A percentile compares a stretch with the other conserved stretches of the same genome.
Evolutionary conservation across 495 filamentous ascomycete genomes (phyloP).

Genomic region (Copromyces sp.): DNA sequence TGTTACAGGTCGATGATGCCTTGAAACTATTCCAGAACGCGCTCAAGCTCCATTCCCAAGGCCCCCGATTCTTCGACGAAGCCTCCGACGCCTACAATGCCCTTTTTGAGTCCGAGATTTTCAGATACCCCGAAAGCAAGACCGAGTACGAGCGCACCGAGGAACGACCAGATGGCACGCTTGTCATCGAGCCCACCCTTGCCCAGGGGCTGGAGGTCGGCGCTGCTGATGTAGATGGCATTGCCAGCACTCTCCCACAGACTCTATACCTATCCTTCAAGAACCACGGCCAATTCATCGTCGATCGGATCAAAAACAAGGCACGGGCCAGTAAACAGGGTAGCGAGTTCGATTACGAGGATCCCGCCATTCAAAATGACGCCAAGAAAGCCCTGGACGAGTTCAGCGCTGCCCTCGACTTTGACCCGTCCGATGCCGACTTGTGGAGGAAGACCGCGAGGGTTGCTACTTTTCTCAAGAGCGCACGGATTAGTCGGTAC

Average conservation of each 20-base stretch:
- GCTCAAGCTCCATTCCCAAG: conserved; percentile 84
- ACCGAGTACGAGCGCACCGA: conserved; percentile 65
- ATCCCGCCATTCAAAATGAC: conserved; percentile 30
- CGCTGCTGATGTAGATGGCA: conserved; percentile 49
- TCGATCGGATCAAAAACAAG: conserved; percentile 55
- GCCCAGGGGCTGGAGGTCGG: conserved; percentile 30
- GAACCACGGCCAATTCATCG: conserved; percentile 80
- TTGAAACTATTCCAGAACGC: conserved; percentile 91
- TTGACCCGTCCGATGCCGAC: conserved; percentile 85
- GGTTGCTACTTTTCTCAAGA: conserved; percentile 64
- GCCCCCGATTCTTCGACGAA: conserved; percentile 61
- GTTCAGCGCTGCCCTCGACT: conserved; percentile 69
- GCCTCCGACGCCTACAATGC: conserved; percentile 74
- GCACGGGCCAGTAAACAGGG: conserved; percentile 28
- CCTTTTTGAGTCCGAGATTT: conserved; percentile 87
- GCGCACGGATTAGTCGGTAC: conserved; percentile 67
- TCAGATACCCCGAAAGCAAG: conserved; percentile 74
- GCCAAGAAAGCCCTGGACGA: conserved; percentile 43
- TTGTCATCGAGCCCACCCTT: conserved; percentile 28
- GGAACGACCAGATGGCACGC: conserved; percentile 43
- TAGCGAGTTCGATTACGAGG: conserved; percentile 24
- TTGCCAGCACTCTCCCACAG: conserved; percentile 72
- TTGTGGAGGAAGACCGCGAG: conserved; percentile 85
- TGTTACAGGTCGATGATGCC: conserved; percentile 75
- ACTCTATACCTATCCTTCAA: conserved; percentile 90